A percentile compares a stretch with the other conserved stretches of the same genome.
Evolutionary conservation across 345 rosid genomes (phyloP).

Genomic region (Cardamine occulta): DNA sequence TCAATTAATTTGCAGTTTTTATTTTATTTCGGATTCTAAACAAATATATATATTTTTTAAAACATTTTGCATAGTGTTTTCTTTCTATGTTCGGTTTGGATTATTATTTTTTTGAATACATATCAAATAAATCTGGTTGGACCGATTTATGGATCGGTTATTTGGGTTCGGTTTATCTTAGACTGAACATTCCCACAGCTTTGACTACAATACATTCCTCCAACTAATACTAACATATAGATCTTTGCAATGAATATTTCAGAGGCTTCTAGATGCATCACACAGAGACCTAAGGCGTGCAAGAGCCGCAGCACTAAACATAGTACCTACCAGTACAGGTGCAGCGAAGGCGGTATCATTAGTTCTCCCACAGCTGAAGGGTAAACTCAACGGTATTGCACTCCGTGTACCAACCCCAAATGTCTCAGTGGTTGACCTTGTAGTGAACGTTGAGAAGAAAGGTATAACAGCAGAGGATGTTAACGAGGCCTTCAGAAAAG

Average conservation of each 20-base stretch:
- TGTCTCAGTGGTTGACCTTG: constrained; percentile 94
- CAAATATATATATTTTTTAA: no score
- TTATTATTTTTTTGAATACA: not conserved
- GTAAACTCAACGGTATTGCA: constrained; percentile 97
- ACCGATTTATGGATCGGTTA: not conserved
- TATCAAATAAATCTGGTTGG: no score
- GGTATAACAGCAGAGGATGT: constrained; percentile 88
- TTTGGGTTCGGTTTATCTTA: not conserved
- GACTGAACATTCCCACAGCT: not conserved
- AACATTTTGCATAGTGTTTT: no score
- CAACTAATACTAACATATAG: not conserved
- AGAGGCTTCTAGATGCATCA: constrained; percentile 98
- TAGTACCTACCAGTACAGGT: constrained; percentile 97
- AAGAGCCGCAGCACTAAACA: constrained; percentile 95
- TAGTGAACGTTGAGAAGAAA: constrained; percentile 81
- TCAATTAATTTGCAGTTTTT: not conserved
- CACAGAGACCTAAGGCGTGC: constrained; percentile 98
- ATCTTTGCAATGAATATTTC: constrained; percentile 36
- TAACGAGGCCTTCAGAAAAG: constrained; percentile 89
- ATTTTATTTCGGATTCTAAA: no score
- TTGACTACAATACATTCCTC: not conserved
- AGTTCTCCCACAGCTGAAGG: constrained; percentile 94
- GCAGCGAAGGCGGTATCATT: constrained; percentile 99
- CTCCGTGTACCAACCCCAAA: constrained; percentile 99
- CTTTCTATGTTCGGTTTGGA: not conserved